Conservation (phyloP, 257 asterid genomes). For the Solanum peruvianum region DNA sequence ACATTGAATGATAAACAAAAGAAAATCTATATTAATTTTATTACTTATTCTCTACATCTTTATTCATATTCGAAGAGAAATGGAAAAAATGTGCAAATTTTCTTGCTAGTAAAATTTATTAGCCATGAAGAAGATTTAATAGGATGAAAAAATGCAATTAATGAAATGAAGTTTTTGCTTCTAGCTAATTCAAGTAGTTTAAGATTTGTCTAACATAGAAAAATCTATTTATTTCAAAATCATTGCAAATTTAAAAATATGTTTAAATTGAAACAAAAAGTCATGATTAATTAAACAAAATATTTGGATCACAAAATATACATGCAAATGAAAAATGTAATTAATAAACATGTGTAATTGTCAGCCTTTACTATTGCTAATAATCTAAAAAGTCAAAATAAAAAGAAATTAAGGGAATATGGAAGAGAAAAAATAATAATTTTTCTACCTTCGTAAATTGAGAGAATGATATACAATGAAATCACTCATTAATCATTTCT, state of each 20-base stretch:
- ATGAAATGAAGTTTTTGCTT: neutral
- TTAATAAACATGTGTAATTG: neutral
- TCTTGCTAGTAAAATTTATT: neutral
- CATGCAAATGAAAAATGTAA: neutral
- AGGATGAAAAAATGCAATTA: neutral
- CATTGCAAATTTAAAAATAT: neutral
- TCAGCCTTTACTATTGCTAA: neutral
- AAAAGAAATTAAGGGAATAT: neutral
- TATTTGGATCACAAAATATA: neutral
- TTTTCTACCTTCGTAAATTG: no score
- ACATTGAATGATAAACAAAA: neutral
- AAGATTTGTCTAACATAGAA: neutral
- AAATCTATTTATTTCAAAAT: neutral
- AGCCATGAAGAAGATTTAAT: neutral
- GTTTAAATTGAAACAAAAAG: neutral
- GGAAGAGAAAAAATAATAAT: neutral
- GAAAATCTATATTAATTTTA: neutral
- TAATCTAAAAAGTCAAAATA: neutral
- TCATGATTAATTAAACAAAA: neutral
- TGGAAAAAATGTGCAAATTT: neutral
- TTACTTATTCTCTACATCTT: neutral
- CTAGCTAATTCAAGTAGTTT: neutral
- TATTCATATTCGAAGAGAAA: no score
- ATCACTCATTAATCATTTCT: neutral
- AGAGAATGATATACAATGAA: no score